Conservation (phyloP, 352 stramenopile species). For the Phytopythium boreale region DNA sequence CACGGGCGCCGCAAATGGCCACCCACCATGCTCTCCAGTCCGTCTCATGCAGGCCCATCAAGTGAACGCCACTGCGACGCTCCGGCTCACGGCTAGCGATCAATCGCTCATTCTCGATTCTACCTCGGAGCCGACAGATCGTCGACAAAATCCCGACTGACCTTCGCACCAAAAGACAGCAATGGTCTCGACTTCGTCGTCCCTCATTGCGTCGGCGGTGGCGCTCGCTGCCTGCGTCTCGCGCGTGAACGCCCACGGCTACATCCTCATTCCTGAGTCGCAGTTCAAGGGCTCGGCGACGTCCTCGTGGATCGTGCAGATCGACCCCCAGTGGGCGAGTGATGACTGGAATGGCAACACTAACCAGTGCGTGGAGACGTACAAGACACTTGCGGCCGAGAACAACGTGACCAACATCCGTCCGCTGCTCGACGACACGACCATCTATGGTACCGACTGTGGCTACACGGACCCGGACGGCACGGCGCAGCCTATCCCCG, state of each 20-base stretch:
- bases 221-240: slow-evolving; percentile 16
- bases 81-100: too few relatives aligned
- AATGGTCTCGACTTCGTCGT: neutral
- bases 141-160: too few relatives aligned
- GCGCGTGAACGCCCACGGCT: slow-evolving; percentile 20
- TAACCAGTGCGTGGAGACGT: slow-evolving; percentile 14
- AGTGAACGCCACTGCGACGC: too few relatives aligned
- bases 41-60: too few relatives aligned
- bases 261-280: slow-evolving; percentile 26
- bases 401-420: slow-evolving; percentile 28
- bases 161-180: neutral
- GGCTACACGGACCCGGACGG: slow-evolving; percentile 28
- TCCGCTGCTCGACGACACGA: slow-evolving; percentile 28
- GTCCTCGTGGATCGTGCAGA: slow-evolving; percentile 29
- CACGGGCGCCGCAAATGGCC: too few relatives aligned
- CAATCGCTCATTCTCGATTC: neutral
- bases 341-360: slow-evolving; percentile 27
- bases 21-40: too few relatives aligned
- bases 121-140: neutral
- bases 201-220: slow-evolving; percentile 11
- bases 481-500: slow-evolving; percentile 30
- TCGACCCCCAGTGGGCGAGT: slow-evolving; percentile 20
- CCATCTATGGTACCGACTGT: slow-evolving; percentile 30
- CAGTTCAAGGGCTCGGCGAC: slow-evolving; percentile 23
- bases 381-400: slow-evolving; percentile 15